Evolutionary conservation across 257 asterid genomes (phyloP), one percentile per base, ranked within the genome.

Genomic region (Gentiana straminea): DNA sequence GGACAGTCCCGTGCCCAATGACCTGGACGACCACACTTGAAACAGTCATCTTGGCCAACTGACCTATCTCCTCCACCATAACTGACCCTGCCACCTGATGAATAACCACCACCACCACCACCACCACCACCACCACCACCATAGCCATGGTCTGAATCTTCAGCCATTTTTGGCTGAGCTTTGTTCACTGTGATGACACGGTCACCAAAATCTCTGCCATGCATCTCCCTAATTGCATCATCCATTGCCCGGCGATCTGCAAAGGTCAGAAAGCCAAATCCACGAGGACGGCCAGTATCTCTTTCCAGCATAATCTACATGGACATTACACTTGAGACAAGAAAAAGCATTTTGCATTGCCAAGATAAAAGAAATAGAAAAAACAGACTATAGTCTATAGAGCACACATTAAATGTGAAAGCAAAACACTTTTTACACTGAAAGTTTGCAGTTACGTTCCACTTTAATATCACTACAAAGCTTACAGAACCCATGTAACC

Each of bases 1-100:
- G 97, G 94, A 52, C 97, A 92, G 63, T 92, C 99, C 33, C 99
- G 81, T 41, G 97, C 97, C 99, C 99, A 92, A 38, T 92, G 99
- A 3, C 99, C 99, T 1, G 95, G 79, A 1, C 99, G 89, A 35
- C 99, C 99, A 54, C 99, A 92, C 78, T 77, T 92, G 84, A 92
- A 92, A 79, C 99, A 88, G 45, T 79, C 90, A 70, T 92, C 97
- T 63, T 81, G 99, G 57, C 97, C 99, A 2, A 64, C 81, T 2
- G 94, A 66, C 74, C 88, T 72, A 56, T 79, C 94, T 54, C 77
- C 81, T 35, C 90, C 80, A 52, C 67, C 89, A 61, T 70, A 66
- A 63, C 83, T 61, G 37, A 86, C 80, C 62, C 94, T 75, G 12
- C 82, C 87, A 57, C 89, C 91, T 2, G 85, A 77, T 41, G 89